Conservation (phyloP, 805 yeast species). For the Sugiyamaella smithiae region DNA sequence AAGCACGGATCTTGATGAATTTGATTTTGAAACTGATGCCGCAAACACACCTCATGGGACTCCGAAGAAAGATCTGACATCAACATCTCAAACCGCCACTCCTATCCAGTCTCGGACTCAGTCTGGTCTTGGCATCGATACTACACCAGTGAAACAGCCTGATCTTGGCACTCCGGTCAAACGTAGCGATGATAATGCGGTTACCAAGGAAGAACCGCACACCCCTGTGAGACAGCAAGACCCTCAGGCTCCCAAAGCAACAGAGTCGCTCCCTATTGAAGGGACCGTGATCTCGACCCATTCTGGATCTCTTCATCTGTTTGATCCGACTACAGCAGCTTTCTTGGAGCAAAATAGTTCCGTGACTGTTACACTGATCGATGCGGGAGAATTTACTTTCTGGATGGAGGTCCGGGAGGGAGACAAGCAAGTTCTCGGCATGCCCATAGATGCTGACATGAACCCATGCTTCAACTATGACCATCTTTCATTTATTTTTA, state of each 20-base stretch:
- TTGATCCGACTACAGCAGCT: constrained; percentile 48
- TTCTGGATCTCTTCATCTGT: constrained; percentile 50
- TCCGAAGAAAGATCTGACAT: neutral
- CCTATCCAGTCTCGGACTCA: neutral
- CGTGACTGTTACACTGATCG: constrained; percentile 37
- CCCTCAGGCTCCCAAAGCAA: constrained; percentile 1
- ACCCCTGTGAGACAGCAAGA: constrained; percentile 8
- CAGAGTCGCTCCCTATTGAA: constrained; percentile 6
- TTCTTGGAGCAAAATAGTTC: constrained; percentile 45
- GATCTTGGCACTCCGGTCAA: constrained; percentile 9
- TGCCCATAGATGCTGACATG: constrained; percentile 47
- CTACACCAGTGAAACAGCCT: neutral
- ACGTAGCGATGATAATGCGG: neutral
- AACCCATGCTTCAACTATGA: constrained; percentile 66
- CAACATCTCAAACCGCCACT: neutral
- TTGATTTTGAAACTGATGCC: constrained; percentile 41
- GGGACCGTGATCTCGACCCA: constrained; percentile 23
- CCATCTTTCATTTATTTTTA: constrained; percentile 61
- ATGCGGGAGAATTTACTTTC: constrained; percentile 50
- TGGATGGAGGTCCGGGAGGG: constrained; percentile 46
- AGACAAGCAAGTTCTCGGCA: constrained; percentile 37
- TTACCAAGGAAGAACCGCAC: neutral
- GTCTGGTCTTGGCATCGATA: neutral
- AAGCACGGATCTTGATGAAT: constrained; percentile 53
- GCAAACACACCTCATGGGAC: neutral